Evolutionary conservation across 495 filamentous ascomycete species (phyloP).

Genomic region (Talaromyces proteolyticus): DNA sequence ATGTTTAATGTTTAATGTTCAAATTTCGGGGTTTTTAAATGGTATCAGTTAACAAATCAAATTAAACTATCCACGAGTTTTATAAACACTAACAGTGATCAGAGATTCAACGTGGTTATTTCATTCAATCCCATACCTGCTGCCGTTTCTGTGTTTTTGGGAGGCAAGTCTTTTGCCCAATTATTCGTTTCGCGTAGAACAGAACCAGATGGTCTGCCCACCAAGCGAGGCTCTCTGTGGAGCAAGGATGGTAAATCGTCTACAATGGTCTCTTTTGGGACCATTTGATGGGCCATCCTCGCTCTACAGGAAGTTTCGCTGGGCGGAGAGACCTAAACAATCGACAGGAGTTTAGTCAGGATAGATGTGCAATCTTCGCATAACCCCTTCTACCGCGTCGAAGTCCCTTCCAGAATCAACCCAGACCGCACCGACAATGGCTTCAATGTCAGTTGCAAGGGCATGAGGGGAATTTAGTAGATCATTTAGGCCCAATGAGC

Average conservation of each 20-base stretch:
- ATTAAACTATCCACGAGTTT: neutral
- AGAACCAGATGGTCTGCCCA: neutral
- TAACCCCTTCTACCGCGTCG: neutral
- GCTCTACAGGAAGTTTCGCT: neutral
- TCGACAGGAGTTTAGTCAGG: constrained; percentile 2
- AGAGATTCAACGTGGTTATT: neutral
- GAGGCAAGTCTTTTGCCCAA: neutral
- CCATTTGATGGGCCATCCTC: neutral
- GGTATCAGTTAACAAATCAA: neutral
- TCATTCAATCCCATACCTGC: neutral
- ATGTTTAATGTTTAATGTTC: neutral
- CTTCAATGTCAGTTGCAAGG: neutral
- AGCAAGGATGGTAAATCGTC: neutral
- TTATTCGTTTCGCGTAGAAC: neutral
- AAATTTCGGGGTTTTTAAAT: neutral
- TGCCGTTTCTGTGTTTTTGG: neutral
- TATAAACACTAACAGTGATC: constrained; percentile 1
- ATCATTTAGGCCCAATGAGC: neutral
- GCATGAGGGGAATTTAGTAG: neutral
- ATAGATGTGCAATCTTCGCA: constrained; percentile 1
- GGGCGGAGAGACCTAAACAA: neutral
- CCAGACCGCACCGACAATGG: neutral
- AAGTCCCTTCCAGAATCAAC: constrained; percentile 2
- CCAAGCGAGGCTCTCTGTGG: constrained; percentile 1
- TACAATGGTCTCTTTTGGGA: neutral